Conservation (phyloP, 2,329 filamentous ascomycete species). For the Cordyceps pruinosa region DNA sequence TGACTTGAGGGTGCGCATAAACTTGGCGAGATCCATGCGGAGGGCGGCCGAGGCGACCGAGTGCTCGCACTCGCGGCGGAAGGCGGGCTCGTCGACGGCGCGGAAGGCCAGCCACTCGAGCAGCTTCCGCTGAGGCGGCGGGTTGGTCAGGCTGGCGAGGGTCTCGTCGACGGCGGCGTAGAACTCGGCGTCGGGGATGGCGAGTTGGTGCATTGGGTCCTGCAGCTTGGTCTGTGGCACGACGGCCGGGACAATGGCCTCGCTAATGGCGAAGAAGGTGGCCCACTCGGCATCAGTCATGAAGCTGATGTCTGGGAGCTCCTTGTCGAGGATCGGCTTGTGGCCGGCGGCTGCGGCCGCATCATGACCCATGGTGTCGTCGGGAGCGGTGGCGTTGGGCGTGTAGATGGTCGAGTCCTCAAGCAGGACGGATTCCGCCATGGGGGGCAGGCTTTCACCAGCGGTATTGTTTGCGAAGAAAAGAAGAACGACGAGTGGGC, state of each 20-base stretch:
- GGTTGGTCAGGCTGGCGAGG: conserved; percentile 27
- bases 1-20: conserved; percentile 39
- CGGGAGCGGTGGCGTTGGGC: neutral
- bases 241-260: conserved; percentile 56
- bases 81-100: conserved; percentile 44
- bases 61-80: conserved; percentile 43
- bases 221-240: conserved; percentile 32
- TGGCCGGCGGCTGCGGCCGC: conserved; percentile 5
- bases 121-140: conserved; percentile 38
- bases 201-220: conserved; percentile 36
- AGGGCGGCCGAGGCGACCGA: conserved; percentile 32
- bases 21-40: conserved; percentile 30
- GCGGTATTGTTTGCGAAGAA: neutral
- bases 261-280: conserved; percentile 46
- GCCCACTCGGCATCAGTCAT: conserved; percentile 46
- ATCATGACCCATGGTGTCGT: neutral
- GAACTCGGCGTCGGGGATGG: conserved; percentile 44
- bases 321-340: conserved; percentile 2
- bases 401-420: conserved; percentile 7
- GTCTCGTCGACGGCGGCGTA: conserved; percentile 36
- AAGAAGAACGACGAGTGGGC: neutral
- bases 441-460: neutral
- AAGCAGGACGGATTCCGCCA: conserved; percentile 5
- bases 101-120: conserved; percentile 47
- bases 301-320: conserved; percentile 25